phyloP scores from a whole-genome alignment of 495 filamentous ascomycete species.

The Lentithecium fluviatile region DNA sequence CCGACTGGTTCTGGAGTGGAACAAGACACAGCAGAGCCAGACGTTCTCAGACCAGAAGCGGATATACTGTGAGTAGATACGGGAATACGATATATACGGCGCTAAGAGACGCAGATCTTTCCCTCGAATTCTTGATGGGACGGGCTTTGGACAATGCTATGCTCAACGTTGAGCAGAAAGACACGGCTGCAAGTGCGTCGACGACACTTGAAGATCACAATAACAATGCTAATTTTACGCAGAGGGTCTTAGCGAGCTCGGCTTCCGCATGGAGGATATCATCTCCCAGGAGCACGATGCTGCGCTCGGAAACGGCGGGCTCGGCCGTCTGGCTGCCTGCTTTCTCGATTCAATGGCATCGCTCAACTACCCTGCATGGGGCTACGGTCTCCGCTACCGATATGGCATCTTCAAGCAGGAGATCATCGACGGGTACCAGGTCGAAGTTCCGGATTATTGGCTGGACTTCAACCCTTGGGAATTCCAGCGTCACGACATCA shows the following conservation, averaged over 20 bases:
- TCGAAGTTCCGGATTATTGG: constrained; percentile 98
- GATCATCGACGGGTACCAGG: constrained; percentile 94
- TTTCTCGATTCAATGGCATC: constrained; percentile 95
- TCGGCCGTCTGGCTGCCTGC: constrained; percentile 92
- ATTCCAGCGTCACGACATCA: constrained; percentile 91
- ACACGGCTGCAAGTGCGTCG: constrained; percentile 69
- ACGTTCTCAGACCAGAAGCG: constrained; percentile 87
- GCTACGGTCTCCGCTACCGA: constrained; percentile 89
- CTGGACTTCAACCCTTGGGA: constrained; percentile 99
- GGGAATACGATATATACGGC: neutral
- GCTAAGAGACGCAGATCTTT: constrained; percentile 59
- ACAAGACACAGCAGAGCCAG: constrained; percentile 94
- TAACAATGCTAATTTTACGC: neutral
- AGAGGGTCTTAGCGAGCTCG: constrained; percentile 84
- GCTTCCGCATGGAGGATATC: constrained; percentile 95
- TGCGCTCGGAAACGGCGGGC: constrained; percentile 91
- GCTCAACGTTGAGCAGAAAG: constrained; percentile 89
- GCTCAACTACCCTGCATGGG: constrained; percentile 94
- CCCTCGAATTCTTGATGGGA: constrained; percentile 96
- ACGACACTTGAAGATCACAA: neutral
- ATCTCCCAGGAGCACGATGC: constrained; percentile 95
- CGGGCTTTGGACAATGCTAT: constrained; percentile 96
- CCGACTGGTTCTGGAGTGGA: constrained; percentile 92
- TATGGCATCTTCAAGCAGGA: constrained; percentile 99
- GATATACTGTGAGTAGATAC: constrained; percentile 67